These are phyloP conservation scores for Exophiala aquamarina DNA, from an alignment of 2,329 filamentous ascomycete genomes.

Conservation along the genomic window DNA sequence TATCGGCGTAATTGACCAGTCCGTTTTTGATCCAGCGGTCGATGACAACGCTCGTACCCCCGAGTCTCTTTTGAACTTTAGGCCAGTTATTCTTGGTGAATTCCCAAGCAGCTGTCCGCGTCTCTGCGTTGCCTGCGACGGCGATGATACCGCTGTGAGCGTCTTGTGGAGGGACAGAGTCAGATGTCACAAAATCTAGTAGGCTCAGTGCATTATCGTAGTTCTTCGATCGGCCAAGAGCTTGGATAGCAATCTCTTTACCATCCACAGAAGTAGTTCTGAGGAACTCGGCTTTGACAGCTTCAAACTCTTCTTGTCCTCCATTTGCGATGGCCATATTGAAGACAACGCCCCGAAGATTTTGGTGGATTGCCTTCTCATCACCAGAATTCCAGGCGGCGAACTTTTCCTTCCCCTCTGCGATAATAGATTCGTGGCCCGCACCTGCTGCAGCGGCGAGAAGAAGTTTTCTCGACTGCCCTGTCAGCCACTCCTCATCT, in stretches of 20 bases:
- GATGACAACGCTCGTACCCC: constrained; percentile 78
- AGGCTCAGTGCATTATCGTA: constrained; percentile 65
- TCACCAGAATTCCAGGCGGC: constrained; percentile 72
- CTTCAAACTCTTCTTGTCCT: constrained; percentile 66
- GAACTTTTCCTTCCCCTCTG: constrained; percentile 78
- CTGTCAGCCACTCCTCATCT: constrained; percentile 76
- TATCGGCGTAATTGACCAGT: constrained; percentile 75
- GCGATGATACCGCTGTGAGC: constrained; percentile 77
- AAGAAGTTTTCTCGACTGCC: constrained; percentile 79
- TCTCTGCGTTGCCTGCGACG: constrained; percentile 70
- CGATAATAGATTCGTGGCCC: constrained; percentile 69
- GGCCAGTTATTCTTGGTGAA: constrained; percentile 85
- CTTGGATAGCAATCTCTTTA: constrained; percentile 78
- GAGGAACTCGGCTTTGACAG: constrained; percentile 81
- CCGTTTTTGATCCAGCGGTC: constrained; percentile 83
- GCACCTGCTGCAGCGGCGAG: constrained; percentile 72
- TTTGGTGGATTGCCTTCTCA: constrained; percentile 72
- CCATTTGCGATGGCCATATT: constrained; percentile 74
- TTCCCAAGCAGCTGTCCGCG: constrained; percentile 75
- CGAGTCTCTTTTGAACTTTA: constrained; percentile 66
- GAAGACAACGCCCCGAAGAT: constrained; percentile 78
- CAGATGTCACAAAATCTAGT: constrained; percentile 75
- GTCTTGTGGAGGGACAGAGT: constrained; percentile 81
- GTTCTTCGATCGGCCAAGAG: constrained; percentile 73
- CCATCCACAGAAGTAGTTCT: constrained; percentile 83